These are phyloP conservation scores for Corylus heterophylla DNA, from an alignment of 306 rosid genomes.

Conservation along the genomic window DNA sequence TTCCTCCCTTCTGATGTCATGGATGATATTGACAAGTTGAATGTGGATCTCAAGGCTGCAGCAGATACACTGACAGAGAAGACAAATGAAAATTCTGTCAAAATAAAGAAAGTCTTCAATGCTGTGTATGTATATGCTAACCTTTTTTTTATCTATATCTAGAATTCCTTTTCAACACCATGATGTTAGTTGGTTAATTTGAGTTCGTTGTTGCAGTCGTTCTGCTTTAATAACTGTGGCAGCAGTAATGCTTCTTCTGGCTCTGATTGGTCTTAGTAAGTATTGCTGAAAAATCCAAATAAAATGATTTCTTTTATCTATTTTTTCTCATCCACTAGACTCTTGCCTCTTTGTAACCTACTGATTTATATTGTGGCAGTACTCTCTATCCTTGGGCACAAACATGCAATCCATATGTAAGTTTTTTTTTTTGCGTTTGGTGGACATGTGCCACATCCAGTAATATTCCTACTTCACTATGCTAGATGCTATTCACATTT, in stretches of 20 bases:
- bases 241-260: conserved; percentile 77
- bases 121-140: conserved; percentile 61
- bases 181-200: conserved; percentile 37
- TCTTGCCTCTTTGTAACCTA: conserved; percentile 24
- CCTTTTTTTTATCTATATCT: conserved; percentile 10
- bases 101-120: conserved; percentile 63
- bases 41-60: conserved; percentile 68
- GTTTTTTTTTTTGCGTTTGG: conserved; percentile 29
- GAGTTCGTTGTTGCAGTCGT: conserved; percentile 49
- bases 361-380: conserved; percentile 51
- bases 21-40: conserved; percentile 75
- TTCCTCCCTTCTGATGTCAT: conserved; percentile 80
- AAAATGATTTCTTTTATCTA: conserved; percentile 4
- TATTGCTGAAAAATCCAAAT: conserved; percentile 21
- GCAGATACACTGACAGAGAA: conserved; percentile 66
- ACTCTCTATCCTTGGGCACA: conserved; percentile 73
- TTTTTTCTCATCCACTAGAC: not conserved
- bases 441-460: not conserved
- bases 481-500: conserved; percentile 4
- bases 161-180: not conserved
- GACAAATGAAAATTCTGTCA: conserved; percentile 68
- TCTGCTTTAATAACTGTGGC: conserved; percentile 74
- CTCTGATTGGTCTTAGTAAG: conserved; percentile 81
- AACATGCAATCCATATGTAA: conserved; percentile 88
- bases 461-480: not conserved